Base-by-base conservation (phyloP, 2,329 filamentous ascomycete genomes). In the Neospermospora avenae region DNA sequence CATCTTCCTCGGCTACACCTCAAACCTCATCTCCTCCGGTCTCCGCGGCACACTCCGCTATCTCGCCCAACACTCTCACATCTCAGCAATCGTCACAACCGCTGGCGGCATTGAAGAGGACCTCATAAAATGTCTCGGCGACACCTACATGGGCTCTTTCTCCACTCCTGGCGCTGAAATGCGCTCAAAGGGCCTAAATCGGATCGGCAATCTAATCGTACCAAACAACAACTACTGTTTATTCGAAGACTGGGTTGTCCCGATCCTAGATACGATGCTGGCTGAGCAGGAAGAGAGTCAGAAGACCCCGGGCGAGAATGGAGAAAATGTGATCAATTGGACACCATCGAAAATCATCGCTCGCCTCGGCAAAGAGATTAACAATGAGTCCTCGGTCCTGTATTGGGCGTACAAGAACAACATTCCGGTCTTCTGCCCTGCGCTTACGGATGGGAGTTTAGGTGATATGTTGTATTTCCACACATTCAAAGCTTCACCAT, bases 391-490 rank as follows among this genome's bases (percentile, higher is more conserved):
- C 16, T 96, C 90, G 0, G 92, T 98, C 22, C 95, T 93, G 74
- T 71, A 98, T 79, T 99, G 95, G 95, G 93, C 93, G 0, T 96
- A 89, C 78, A 95, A 93, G 77, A 98, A 99, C 77, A 81, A 95
- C 74, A 98, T 99, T 59, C 95, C 95, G 0, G 89, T 99, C 16
- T 99, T 99, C 79, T 98, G 93, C 72, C 95, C 95, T 0, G 95
- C 95, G 5, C 79, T 99, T 69, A 99, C 95, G 0, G 95, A 99
- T 71, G 95, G 95, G 18, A 96, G 91, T 68, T 77, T 99, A 20
- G 95, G 95, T 4, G 95, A 99, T 74, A 99, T 99, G 95, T 81
- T 99, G 42, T 98, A 97, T 77, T 98, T 99, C 75, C 93, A 99
- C 77, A 96, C 93, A 0, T 99, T 92, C 83, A 95, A 93, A 74